phyloP scores from a whole-genome alignment of 2,329 filamentous ascomycete genomes.

The Colletotrichum limetticola region DNA sequence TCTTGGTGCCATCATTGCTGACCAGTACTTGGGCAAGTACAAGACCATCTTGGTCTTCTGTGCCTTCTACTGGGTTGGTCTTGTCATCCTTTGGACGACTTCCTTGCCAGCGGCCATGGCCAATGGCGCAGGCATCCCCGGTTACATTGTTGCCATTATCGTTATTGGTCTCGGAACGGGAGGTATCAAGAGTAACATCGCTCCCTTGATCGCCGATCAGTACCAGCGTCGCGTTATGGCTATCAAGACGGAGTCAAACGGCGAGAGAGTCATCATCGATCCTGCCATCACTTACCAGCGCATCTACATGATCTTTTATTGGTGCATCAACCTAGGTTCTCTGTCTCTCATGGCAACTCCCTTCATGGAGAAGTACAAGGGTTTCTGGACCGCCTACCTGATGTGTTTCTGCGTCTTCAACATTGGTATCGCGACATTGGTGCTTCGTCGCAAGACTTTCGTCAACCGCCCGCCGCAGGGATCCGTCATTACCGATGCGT shows the following conservation, averaged over 20 bases:
- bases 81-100: conserved; percentile 64
- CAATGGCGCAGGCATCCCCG: conserved; percentile 55
- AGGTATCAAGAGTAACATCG: conserved; percentile 75
- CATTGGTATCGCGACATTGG: conserved; percentile 59
- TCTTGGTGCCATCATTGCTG: conserved; percentile 64
- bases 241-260: conserved; percentile 57
- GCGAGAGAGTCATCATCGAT: conserved; percentile 73
- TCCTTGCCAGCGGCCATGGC: conserved; percentile 52
- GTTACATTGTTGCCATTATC: conserved; percentile 66
- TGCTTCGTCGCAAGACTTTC: conserved; percentile 52
- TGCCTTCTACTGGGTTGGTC: conserved; percentile 66
- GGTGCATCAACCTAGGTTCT: conserved; percentile 64
- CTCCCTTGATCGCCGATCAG: conserved; percentile 72
- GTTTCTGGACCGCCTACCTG: conserved; percentile 74
- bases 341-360: conserved; percentile 74
- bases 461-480: conserved; percentile 67
- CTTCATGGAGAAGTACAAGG: conserved; percentile 73
- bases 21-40: conserved; percentile 70
- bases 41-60: conserved; percentile 70
- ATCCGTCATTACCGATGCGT: conserved; percentile 73
- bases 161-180: conserved; percentile 75
- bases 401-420: conserved; percentile 67
- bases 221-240: conserved; percentile 65
- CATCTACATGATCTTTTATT: conserved; percentile 81
- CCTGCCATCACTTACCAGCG: conserved; percentile 73